These are phyloP conservation scores for Capronia americana DNA, from an alignment of 2,329 filamentous ascomycete species.

Conservation along the genomic window DNA sequence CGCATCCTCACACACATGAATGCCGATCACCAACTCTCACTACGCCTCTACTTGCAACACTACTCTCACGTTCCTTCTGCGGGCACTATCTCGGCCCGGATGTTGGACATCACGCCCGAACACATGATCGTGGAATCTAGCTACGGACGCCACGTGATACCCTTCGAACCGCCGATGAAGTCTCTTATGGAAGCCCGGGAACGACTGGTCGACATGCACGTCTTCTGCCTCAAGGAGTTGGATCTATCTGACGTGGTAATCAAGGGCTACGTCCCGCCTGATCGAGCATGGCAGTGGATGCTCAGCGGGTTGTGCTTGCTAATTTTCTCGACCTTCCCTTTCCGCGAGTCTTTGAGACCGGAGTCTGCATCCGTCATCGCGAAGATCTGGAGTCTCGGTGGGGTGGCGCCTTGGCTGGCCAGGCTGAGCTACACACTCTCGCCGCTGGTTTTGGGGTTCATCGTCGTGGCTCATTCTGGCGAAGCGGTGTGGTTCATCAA, in stretches of 20 bases:
- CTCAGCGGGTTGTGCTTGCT: conserved; percentile 42
- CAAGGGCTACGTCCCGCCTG: conserved; percentile 58
- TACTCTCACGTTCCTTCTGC: conserved; percentile 65
- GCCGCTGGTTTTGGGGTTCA: conserved; percentile 62
- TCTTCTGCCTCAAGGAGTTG: conserved; percentile 64
- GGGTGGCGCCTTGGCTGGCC: conserved; percentile 64
- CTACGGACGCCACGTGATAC: conserved; percentile 57
- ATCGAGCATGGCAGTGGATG: conserved; percentile 28
- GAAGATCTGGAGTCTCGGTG: conserved; percentile 54
- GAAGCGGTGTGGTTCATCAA: conserved; percentile 64
- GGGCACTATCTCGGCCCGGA: conserved; percentile 53
- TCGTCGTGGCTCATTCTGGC: conserved; percentile 67
- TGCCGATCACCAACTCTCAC: conserved; percentile 74
- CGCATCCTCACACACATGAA: conserved; percentile 88
- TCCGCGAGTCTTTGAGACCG: conserved; percentile 60
- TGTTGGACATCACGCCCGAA: conserved; percentile 70
- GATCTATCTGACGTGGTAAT: conserved; percentile 64
- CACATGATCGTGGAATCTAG: conserved; percentile 67
- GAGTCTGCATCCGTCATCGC: conserved; percentile 56
- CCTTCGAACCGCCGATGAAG: conserved; percentile 73
- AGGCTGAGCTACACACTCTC: conserved; percentile 65
- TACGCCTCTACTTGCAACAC: conserved; percentile 78
- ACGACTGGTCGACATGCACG: conserved; percentile 75
- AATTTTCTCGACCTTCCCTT: conserved; percentile 62
- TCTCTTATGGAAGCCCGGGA: conserved; percentile 70